Conservation (phyloP, 345 rosid species). For the Salix dunnii region DNA sequence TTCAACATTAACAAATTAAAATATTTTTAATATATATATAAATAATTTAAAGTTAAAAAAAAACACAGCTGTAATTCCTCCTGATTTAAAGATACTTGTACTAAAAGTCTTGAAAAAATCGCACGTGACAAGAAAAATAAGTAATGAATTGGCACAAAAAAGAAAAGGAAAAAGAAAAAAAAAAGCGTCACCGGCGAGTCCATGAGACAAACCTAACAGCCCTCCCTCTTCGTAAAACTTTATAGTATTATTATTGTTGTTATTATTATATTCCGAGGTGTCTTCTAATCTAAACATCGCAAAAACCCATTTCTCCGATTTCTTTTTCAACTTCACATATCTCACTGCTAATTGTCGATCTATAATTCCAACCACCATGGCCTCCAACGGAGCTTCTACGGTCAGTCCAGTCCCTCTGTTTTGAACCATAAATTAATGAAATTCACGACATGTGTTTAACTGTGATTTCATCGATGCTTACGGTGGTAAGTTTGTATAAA, state of each 20-base stretch:
- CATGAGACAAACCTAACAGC: conserved; percentile 38
- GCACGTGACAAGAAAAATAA: too few relatives aligned
- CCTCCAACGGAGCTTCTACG: conserved; percentile 85
- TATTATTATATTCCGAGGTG: not conserved
- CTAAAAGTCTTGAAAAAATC: too few relatives aligned
- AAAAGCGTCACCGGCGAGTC: not conserved
- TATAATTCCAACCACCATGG: conserved; percentile 45
- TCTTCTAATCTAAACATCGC: not conserved
- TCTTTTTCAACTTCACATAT: conserved; percentile 16
- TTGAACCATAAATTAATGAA: not conserved
- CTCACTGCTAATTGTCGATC: not conserved
- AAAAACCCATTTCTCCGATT: not conserved
- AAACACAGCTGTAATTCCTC: too few relatives aligned
- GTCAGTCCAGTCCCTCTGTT: conserved; percentile 29
- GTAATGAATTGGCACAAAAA: too few relatives aligned
- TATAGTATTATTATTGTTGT: not conserved
- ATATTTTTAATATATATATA: too few relatives aligned
- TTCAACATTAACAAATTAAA: too few relatives aligned
- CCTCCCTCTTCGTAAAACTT: conserved; percentile 8
- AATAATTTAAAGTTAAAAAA: too few relatives aligned
- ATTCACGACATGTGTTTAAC: not conserved
- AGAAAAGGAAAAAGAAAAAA: not conserved
- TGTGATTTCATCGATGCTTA: not conserved
- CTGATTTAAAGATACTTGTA: too few relatives aligned
- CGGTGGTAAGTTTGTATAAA: not conserved